These are phyloP conservation scores for Beauveria sp. DNA, from an alignment of 2,329 filamentous ascomycete species.

Conservation along the genomic window DNA sequence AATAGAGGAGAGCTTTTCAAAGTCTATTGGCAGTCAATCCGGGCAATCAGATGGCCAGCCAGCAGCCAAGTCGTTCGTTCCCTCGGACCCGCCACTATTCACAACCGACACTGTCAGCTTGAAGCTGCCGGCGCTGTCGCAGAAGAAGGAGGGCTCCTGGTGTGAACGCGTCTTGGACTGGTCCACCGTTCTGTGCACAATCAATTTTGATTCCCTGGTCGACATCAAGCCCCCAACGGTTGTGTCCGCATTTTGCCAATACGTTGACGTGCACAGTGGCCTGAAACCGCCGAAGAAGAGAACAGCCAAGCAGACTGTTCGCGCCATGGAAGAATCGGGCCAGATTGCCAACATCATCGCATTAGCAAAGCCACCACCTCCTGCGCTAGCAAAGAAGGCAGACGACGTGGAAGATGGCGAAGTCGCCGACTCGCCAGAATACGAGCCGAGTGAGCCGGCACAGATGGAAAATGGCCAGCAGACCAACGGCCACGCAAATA, in stretches of 20 bases:
- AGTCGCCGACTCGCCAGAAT: constrained; percentile 4
- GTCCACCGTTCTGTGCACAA: constrained; percentile 10
- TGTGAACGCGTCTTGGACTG: constrained; percentile 5
- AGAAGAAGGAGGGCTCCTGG: constrained; percentile 10
- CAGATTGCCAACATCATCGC: constrained; percentile 15
- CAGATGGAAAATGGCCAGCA: constrained; percentile 4
- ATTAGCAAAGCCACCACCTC: background rate
- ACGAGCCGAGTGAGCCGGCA: constrained; percentile 9
- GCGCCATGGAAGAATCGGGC: constrained; percentile 20
- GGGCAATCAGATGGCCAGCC: constrained; percentile 1
- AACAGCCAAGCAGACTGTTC: constrained; percentile 23
- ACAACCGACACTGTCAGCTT: background rate
- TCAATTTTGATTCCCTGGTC: constrained; percentile 18
- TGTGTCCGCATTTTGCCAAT: constrained; percentile 22
- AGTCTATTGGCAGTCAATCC: constrained; percentile 1
- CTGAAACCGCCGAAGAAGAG: constrained; percentile 24
- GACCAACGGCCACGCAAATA: background rate
- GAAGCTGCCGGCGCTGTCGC: constrained; percentile 9
- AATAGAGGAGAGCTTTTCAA: constrained; percentile 20
- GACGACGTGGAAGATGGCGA: background rate
- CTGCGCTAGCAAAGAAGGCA: background rate
- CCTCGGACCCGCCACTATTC: constrained; percentile 20
- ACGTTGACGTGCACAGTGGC: constrained; percentile 23
- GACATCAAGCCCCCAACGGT: constrained; percentile 19
- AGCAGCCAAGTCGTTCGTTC: constrained; percentile 15